These are phyloP conservation scores for Chaetomium globosum DNA, from an alignment of 2,329 filamentous ascomycete genomes.

Conservation along the genomic window DNA sequence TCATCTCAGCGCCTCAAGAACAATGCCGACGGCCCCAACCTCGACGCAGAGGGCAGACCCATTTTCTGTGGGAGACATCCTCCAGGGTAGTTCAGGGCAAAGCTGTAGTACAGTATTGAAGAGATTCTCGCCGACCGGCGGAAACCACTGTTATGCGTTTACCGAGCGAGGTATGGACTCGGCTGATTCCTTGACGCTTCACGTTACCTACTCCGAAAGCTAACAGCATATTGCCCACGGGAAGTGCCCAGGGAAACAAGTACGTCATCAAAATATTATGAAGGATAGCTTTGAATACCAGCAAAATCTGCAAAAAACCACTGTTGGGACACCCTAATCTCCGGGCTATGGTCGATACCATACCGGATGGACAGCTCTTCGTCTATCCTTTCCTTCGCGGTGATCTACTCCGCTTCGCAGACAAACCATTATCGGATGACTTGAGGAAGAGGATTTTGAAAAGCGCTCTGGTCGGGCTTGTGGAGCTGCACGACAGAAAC, in stretches of 20 bases:
- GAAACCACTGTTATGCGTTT: slow-evolving; percentile 17
- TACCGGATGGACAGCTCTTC: slow-evolving; percentile 27
- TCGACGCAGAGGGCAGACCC: background rate
- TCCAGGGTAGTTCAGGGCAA: background rate
- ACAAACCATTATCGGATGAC: slow-evolving; percentile 8
- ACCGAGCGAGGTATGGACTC: slow-evolving; percentile 22
- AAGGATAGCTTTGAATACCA: slow-evolving; percentile 41
- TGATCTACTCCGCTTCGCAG: slow-evolving; percentile 22
- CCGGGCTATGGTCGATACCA: slow-evolving; percentile 36
- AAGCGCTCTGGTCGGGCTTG: slow-evolving; percentile 36
- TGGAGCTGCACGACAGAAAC: slow-evolving; percentile 40
- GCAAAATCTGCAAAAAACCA: slow-evolving; percentile 36
- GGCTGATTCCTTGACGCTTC: background rate
- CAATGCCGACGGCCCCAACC: background rate
- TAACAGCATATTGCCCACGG: background rate
- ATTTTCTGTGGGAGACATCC: background rate
- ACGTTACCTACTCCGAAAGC: background rate
- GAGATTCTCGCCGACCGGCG: slow-evolving; percentile 8
- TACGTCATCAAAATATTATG: slow-evolving; percentile 39
- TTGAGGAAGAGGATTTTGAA: slow-evolving; percentile 22
- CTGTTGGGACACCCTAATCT: slow-evolving; percentile 38
- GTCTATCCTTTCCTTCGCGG: slow-evolving; percentile 25
- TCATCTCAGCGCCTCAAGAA: background rate
- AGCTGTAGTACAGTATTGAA: slow-evolving; percentile 1
- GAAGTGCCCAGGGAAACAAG: slow-evolving; percentile 8